Base-by-base conservation (phyloP, 2,329 filamentous ascomycete species). In the Botrytis pseudocinerea region DNA sequence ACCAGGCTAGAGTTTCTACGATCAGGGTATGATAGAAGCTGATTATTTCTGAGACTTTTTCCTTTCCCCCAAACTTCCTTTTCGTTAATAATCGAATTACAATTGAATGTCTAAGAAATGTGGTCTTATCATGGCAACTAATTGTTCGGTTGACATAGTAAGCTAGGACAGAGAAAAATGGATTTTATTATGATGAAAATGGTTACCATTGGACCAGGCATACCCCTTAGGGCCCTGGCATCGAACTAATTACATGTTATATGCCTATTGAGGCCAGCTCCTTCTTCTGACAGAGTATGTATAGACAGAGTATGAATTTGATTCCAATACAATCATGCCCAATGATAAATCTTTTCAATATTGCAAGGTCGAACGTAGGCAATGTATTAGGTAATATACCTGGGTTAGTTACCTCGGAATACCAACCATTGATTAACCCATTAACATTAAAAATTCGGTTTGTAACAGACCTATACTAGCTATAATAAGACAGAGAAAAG, bases 371-470 rank as follows among this genome's bases (percentile, higher is more conserved):
- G 4, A 48, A 54, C 12, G 22, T n/a, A n/a, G 32, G 32, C n/a
- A 16, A 61, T 5, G 35, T 9, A n/a, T 0, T 61, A 16, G 5
- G 7, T 40, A 25, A 9, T 35, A 8, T 1, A 59, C 32, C 16
- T 25, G 4, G 4, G 4, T 14, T 14, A 25, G 8, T 6, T 22
- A 63, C 4, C 4, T 28, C 12, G 4, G 8, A 9, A 42, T 14
- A 28, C n/a, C 32, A 12, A 63, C 9, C 9, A 12, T 63, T 28
- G 22, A 20, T 6, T 28, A 10, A 20, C 16, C 9, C 38, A 44
- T 1, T 12, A 4, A 4, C 16, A 44, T 28, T 1, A 6, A 6
- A 12, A n/a, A 7, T 28, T 28, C 5, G 16, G 18, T 0, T 28
- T 42, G 25, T 4, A 12, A 63, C 12, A 40, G 14, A 0, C 4